Base-by-base conservation (phyloP, 345 rosid species). In the Camelina neglecta region DNA sequence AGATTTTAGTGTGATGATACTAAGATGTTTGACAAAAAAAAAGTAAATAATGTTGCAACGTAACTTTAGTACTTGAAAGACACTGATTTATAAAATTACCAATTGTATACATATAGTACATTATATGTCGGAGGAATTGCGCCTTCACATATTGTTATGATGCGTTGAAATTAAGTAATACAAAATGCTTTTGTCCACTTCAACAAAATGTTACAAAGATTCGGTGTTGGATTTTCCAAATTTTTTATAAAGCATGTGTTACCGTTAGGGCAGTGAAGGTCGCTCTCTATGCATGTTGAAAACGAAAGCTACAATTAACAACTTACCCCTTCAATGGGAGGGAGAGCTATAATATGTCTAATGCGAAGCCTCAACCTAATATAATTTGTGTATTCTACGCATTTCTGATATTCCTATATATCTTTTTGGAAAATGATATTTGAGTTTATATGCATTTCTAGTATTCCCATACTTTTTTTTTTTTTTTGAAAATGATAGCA, bases 211-310 rank as follows among this genome's bases (percentile, higher is more conserved):
- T 65, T 65, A 65, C 57, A 72, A 77, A 77, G 77, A 77, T 77
- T 77, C 81, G 81, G 72, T 65, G 56, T 65, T 77, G 73, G 81
- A 77, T 77, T 77, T 77, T 72, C 73, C 77, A 77, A 9, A 59
- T 9, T 58, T 65, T 58, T 42, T 16, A 55, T 29, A 41, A 70
- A 76, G 66, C 54, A 53, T 45, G 66, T 76, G 59, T 71, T 72
- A 65, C 73, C 77, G 73, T 65, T 59, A 65, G 18, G 65, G 77
- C 48, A 77, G 75, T 77, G 75, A 77, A 65, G 57, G 77, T 77
- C 73, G 77, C 77, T 77, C 72, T 72, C 81, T 51, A 72, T 77
- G 63, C 68, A 77, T 72, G 57, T 39, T 72, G 81, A 77, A 77
- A 77, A 77, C 42, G 73, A 77, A 72, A 72, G 76, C 73, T 77